Conservation (phyloP, 2,329 filamentous ascomycete genomes). For the Phoma sp. region DNA sequence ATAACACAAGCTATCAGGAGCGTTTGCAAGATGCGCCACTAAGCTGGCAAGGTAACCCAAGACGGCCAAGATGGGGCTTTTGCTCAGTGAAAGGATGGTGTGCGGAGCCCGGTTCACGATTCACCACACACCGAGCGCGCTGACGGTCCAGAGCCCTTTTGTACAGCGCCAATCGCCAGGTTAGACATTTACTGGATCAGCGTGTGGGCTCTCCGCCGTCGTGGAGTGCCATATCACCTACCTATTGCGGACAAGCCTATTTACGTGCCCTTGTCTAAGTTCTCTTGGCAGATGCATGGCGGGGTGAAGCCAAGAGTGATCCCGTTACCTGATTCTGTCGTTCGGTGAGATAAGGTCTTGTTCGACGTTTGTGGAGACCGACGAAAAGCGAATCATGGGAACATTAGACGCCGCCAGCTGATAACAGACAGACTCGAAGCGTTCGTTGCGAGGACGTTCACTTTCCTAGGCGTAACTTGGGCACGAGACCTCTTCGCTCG, state of each 20-base stretch:
- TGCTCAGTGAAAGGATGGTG: conserved; percentile 22
- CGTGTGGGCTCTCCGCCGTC: conserved; percentile 18
- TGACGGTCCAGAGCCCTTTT: conserved; percentile 21
- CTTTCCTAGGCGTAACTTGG: background rate
- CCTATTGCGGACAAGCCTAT: conserved; percentile 23
- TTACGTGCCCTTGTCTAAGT: conserved; percentile 19
- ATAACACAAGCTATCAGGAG: conserved; percentile 27
- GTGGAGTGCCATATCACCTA: conserved; percentile 25
- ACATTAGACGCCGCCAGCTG: conserved; percentile 9
- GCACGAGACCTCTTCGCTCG: background rate
- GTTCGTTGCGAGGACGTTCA: background rate
- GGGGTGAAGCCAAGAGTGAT: conserved; percentile 19
- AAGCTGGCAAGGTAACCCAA: conserved; percentile 26
- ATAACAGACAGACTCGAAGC: conserved; percentile 9
- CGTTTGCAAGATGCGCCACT: conserved; percentile 22
- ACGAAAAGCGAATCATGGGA: conserved; percentile 12
- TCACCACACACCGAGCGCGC: conserved; percentile 14
- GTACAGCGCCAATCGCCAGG: conserved; percentile 30
- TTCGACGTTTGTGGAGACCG: conserved; percentile 18
- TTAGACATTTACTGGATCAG: conserved; percentile 20
- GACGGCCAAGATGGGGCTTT: conserved; percentile 27
- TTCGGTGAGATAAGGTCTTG: conserved; percentile 19
- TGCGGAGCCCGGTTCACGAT: conserved; percentile 15
- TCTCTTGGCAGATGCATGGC: conserved; percentile 27
- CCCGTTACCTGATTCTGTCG: conserved; percentile 18